Percentiles rank a stretch among this genome's conserved stretches.
Conservation (phyloP, 805 yeast genomes). For the Saturnispora halmiae region DNA sequence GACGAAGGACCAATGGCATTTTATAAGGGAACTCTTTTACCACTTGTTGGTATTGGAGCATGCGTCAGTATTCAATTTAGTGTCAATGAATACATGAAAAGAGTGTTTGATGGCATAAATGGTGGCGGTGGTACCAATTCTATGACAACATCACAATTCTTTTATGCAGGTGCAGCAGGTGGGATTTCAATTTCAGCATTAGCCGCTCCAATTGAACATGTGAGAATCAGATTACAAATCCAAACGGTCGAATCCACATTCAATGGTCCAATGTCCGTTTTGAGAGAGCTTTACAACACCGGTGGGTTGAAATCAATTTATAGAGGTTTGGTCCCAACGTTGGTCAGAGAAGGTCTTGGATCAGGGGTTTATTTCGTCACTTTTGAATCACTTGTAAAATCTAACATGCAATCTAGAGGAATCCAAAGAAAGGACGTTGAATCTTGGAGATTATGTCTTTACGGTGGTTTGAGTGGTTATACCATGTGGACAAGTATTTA, state of each 20-base stretch:
- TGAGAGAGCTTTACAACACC: constrained; percentile 43
- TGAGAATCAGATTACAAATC: constrained; percentile 89
- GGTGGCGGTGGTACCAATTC: constrained; percentile 34
- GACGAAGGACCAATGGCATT: constrained; percentile 84
- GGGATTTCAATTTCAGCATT: constrained; percentile 84
- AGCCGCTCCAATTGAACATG: constrained; percentile 92
- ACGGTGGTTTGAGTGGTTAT: constrained; percentile 88
- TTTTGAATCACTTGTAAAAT: constrained; percentile 78
- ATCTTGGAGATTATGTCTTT: constrained; percentile 76
- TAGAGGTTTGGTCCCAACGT: constrained; percentile 77
- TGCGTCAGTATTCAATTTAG: constrained; percentile 96
- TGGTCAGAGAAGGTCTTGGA: constrained; percentile 79
- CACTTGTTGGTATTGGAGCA: constrained; percentile 93
- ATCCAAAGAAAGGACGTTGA: constrained; percentile 65
- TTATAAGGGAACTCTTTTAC: constrained; percentile 90
- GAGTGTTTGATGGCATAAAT: constrained; percentile 46
- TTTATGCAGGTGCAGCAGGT: constrained; percentile 80
- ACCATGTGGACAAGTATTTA: constrained; percentile 78
- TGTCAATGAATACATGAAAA: constrained; percentile 88
- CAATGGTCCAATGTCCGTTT: constrained; percentile 72
- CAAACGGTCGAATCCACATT: constrained; percentile 40
- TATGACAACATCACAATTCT: constrained; percentile 57
- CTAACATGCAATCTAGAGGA: constrained; percentile 42
- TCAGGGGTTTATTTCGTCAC: constrained; percentile 83
- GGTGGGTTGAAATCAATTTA: constrained; percentile 49